Evolutionary conservation across 2,329 filamentous ascomycete genomes (phyloP).

Genomic region (Atkinsonella hypoxylon): DNA sequence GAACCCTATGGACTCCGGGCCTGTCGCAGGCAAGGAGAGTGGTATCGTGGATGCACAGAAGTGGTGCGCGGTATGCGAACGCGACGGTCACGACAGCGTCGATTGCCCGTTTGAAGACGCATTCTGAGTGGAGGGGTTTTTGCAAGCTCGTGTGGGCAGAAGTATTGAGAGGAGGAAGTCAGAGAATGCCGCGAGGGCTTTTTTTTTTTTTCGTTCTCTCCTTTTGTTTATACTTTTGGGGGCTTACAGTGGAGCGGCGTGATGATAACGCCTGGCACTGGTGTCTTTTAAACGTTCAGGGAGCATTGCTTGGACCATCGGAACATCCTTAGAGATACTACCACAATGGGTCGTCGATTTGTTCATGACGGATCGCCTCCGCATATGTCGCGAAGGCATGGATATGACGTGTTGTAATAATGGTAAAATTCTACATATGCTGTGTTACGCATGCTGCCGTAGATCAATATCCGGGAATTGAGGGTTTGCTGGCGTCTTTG

Average conservation of each 20-base stretch:
- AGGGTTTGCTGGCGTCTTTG: too few relatives aligned
- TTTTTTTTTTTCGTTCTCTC: too few relatives aligned
- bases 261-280: constrained; percentile 9
- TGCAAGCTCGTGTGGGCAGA: background rate
- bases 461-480: too few relatives aligned
- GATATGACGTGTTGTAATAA: constrained; percentile 11
- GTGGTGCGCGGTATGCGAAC: constrained; percentile 95
- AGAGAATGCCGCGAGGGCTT: background rate
- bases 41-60: constrained; percentile 72
- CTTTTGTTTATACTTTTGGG: constrained; percentile 5
- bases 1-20: constrained; percentile 52
- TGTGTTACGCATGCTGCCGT: background rate
- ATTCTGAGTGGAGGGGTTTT: constrained; percentile 29
- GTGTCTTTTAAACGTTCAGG: constrained; percentile 10
- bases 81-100: constrained; percentile 91
- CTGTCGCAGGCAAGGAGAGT: constrained; percentile 67
- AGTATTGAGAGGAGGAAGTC: background rate
- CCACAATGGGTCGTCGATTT: constrained; percentile 14
- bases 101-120: constrained; percentile 87
- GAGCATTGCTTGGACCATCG: constrained; percentile 16
- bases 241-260: constrained; percentile 3
- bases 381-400: constrained; percentile 6
- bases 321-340: constrained; percentile 24
- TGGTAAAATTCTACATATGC: background rate
- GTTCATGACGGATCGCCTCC: constrained; percentile 8